Evolutionary conservation across 495 filamentous ascomycete species (phyloP).

Genomic region (Penicillium arizonense): DNA sequence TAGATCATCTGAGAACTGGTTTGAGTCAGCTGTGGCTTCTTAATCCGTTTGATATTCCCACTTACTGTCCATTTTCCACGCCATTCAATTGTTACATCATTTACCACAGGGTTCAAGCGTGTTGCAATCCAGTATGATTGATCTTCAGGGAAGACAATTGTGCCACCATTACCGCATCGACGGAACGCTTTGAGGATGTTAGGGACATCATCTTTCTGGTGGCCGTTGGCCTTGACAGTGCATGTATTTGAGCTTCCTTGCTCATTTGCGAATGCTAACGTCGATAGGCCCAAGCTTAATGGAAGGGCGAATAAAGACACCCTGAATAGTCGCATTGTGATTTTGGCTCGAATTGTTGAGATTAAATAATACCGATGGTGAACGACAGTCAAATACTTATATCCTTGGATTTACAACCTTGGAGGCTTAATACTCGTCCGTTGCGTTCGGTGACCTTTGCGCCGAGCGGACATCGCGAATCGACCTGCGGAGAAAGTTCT

Average conservation of each 20-base stretch:
- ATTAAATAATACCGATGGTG: too few relatives aligned
- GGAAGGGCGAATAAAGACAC: neutral
- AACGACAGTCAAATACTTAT: neutral
- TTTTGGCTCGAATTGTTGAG: neutral
- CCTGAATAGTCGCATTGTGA: neutral
- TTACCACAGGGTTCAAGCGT: constrained; percentile 46
- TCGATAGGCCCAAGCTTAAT: neutral
- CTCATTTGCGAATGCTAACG: neutral
- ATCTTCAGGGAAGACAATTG: constrained; percentile 50
- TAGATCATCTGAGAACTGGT: constrained; percentile 49
- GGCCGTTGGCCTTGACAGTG: constrained; percentile 26
- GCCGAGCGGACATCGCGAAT: constrained; percentile 3
- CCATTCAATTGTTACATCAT: constrained; percentile 49
- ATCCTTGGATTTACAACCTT: neutral
- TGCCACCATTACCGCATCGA: constrained; percentile 50
- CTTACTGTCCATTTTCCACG: constrained; percentile 45
- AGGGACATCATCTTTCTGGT: constrained; percentile 44
- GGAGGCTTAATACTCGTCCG: neutral
- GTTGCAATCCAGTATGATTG: constrained; percentile 50
- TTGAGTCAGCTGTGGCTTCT: neutral
- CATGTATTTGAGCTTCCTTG: constrained; percentile 18
- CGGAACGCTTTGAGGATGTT: constrained; percentile 50
- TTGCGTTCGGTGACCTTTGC: constrained; percentile 13
- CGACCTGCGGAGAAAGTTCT: constrained; percentile 8
- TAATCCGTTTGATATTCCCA: neutral